These are phyloP conservation scores for Thalassiosira mediterranea DNA, from an alignment of 352 stramenopile species.

Conservation along the genomic window DNA sequence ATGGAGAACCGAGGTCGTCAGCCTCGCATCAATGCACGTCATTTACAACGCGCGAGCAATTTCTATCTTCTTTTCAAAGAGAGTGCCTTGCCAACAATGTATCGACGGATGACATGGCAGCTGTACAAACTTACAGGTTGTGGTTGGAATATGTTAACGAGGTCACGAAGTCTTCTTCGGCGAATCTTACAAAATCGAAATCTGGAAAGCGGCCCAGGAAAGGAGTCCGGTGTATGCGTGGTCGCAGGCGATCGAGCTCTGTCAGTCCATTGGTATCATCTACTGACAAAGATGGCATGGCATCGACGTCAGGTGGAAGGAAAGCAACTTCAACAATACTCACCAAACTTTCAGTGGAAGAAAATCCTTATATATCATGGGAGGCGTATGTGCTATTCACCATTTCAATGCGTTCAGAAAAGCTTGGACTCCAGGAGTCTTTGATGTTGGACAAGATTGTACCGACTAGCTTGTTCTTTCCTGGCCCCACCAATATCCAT, in stretches of 20 bases:
- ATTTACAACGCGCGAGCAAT: constrained; percentile 26
- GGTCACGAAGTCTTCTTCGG: not conserved
- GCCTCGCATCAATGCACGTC: constrained; percentile 7
- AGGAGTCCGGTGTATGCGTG: constrained; percentile 33
- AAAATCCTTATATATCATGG: constrained; percentile 41
- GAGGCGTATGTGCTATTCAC: constrained; percentile 53
- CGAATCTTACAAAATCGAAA: not conserved
- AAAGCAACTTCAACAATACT: constrained; percentile 1
- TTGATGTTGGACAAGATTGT: not conserved
- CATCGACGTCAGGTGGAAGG: not conserved
- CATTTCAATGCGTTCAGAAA: constrained; percentile 18
- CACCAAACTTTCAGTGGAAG: constrained; percentile 22
- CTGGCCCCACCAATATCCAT: constrained; percentile 25
- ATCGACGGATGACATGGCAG: constrained; percentile 21
- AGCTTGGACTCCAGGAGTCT: constrained; percentile 1
- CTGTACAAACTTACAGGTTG: constrained; percentile 9
- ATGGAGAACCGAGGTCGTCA: not conserved
- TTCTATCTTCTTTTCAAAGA: constrained; percentile 26
- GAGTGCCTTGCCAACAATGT: constrained; percentile 6
- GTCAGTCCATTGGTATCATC: constrained; percentile 42
- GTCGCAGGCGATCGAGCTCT: constrained; percentile 36
- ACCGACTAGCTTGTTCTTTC: constrained; percentile 22
- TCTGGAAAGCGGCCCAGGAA: not conserved
- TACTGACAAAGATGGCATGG: constrained; percentile 15
- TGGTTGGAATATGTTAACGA: constrained; percentile 40